These are phyloP conservation scores for Lecanicillium sp. DNA, from an alignment of 2,329 filamentous ascomycete genomes.

Conservation along the genomic window DNA sequence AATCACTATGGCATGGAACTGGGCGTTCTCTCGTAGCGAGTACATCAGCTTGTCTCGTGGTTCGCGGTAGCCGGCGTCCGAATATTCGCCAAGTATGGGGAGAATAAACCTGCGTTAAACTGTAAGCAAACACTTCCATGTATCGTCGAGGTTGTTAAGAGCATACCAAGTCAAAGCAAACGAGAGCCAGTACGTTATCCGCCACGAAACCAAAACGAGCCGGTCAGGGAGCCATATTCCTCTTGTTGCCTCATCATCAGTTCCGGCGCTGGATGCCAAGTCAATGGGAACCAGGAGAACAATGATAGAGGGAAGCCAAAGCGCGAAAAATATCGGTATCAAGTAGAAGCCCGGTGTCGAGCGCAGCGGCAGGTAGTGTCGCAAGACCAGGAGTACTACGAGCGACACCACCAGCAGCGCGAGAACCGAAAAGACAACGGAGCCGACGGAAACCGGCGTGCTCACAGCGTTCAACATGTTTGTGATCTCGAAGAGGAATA, in stretches of 20 bases:
- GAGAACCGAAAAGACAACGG: constrained; percentile 66
- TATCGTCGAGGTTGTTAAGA: too few species aligned
- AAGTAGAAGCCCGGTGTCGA: constrained; percentile 84
- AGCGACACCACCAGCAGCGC: constrained; percentile 67
- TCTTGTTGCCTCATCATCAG: constrained; percentile 59
- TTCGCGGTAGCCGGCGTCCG: constrained; percentile 87
- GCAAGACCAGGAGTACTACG: constrained; percentile 73
- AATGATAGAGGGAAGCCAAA: constrained; percentile 85
- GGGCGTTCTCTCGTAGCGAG: constrained; percentile 77
- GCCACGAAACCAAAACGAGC: constrained; percentile 79
- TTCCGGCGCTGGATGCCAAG: constrained; percentile 74
- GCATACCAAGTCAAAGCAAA: constrained; percentile 85
- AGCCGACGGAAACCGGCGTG: constrained; percentile 60
- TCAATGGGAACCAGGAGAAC: constrained; percentile 92
- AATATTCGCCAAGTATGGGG: constrained; percentile 87
- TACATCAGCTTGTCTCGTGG: constrained; percentile 73
- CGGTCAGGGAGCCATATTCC: constrained; percentile 82
- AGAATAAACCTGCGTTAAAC: constrained; percentile 63
- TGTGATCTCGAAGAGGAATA: not conserved
- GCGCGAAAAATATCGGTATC: constrained; percentile 89
- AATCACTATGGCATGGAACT: constrained; percentile 78
- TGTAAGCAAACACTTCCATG: constrained; percentile 9
- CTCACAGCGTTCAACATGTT: constrained; percentile 44
- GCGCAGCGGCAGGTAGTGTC: constrained; percentile 84
- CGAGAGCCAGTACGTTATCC: constrained; percentile 94